Percentiles rank a stretch among this genome's conserved stretches.
Conservation (phyloP, 2,329 filamentous ascomycete genomes). For the Fusarium palustre region DNA sequence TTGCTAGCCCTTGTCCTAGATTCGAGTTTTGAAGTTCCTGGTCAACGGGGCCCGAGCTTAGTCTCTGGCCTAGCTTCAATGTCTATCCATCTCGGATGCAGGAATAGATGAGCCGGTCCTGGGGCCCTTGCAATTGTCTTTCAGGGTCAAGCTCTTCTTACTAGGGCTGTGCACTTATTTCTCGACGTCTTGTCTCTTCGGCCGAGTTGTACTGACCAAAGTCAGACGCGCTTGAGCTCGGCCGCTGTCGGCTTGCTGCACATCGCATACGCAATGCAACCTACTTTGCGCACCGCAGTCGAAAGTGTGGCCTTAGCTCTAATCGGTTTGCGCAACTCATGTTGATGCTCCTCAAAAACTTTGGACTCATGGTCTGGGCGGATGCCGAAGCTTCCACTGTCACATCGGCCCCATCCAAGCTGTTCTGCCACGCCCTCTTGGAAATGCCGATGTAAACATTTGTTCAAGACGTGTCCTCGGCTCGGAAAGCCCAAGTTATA, state of each 20-base stretch:
- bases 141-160: constrained; percentile 21
- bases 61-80: constrained; percentile 25
- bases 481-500: constrained; percentile 20
- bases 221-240: constrained; percentile 31
- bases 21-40: constrained; percentile 27
- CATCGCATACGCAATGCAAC: constrained; percentile 14
- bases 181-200: constrained; percentile 26
- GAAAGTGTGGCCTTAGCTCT: not conserved
- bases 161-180: constrained; percentile 2
- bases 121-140: constrained; percentile 13
- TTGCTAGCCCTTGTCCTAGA: constrained; percentile 9
- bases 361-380: not conserved
- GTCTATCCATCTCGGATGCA: constrained; percentile 27
- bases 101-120: constrained; percentile 25
- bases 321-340: constrained; percentile 9
- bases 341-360: constrained; percentile 10
- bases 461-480: not conserved
- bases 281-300: not conserved
- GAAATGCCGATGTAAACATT: constrained; percentile 7
- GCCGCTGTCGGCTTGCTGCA: constrained; percentile 30
- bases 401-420: constrained; percentile 24
- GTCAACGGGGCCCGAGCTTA: constrained; percentile 30
- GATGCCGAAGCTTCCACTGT: constrained; percentile 17
- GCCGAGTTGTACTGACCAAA: constrained; percentile 30
- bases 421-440: constrained; percentile 32